Evolutionary conservation across 495 filamentous ascomycete species (phyloP).

Genomic region (Trichoderma reesei): DNA sequence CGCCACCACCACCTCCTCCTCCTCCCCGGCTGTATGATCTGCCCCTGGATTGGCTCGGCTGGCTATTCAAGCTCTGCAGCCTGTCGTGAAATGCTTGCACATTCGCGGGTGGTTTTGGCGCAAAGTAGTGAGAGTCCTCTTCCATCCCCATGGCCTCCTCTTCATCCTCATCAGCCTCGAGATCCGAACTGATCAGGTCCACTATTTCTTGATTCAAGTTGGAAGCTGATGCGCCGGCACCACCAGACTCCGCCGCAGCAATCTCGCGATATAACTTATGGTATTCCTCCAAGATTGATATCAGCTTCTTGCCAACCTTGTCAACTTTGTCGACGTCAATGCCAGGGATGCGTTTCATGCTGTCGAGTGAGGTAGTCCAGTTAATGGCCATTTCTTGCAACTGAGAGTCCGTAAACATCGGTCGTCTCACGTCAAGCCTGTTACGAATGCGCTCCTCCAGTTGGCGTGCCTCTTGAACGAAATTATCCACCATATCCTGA

Average conservation of each 20-base stretch:
- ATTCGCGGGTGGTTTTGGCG: constrained; percentile 12
- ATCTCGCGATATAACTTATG: constrained; percentile 51
- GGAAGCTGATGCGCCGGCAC: constrained; percentile 20
- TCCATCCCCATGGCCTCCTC: constrained; percentile 18
- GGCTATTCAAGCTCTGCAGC: constrained; percentile 11
- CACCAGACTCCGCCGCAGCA: constrained; percentile 22
- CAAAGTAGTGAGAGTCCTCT: constrained; percentile 38
- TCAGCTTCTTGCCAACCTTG: constrained; percentile 56
- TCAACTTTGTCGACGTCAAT: constrained; percentile 63
- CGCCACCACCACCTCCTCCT: neutral
- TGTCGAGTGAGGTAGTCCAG: constrained; percentile 49
- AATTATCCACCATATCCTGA: constrained; percentile 45
- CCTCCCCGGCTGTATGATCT: neutral
- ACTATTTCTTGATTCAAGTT: constrained; percentile 56
- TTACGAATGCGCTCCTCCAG: constrained; percentile 57
- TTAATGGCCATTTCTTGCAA: constrained; percentile 76
- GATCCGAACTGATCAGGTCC: constrained; percentile 54
- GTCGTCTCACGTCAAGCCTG: constrained; percentile 49
- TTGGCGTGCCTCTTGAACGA: constrained; percentile 63
- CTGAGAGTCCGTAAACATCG: constrained; percentile 66
- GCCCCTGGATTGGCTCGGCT: constrained; percentile 8
- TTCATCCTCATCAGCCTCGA: constrained; percentile 45
- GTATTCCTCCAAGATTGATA: constrained; percentile 51
- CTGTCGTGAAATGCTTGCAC: constrained; percentile 24
- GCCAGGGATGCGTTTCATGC: constrained; percentile 57